phyloP scores from a whole-genome alignment of 2,329 filamentous ascomycete species.

The Trichoderma aggressivum region DNA sequence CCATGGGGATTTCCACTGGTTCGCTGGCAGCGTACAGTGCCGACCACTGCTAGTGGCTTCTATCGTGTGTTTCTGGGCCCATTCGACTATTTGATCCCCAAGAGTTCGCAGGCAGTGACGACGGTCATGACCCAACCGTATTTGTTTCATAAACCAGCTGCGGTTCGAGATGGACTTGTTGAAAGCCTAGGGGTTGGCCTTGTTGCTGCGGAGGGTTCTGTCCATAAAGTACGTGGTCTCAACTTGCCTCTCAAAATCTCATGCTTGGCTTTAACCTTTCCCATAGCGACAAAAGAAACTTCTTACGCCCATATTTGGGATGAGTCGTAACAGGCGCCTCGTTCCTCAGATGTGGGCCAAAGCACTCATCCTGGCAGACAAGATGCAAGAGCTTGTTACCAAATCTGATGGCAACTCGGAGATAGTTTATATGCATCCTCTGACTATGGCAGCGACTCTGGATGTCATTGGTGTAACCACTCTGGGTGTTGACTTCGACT shows the following conservation, averaged over 20 bases:
- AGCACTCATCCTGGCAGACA: not conserved
- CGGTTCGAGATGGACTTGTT: not conserved
- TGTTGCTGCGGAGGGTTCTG: not conserved
- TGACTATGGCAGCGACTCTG: constrained; percentile 2
- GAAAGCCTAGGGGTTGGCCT: not conserved
- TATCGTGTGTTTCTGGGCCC: constrained; percentile 10
- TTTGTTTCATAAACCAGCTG: not conserved
- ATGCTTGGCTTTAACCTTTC: not conserved
- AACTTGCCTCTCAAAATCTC: not conserved
- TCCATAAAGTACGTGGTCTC: not conserved
- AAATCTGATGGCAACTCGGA: not conserved
- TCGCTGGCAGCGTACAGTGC: not conserved
- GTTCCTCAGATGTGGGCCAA: constrained; percentile 8
- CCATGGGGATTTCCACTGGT: constrained; percentile 2
- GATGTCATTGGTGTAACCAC: constrained; percentile 7
- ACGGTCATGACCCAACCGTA: not conserved
- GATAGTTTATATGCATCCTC: not conserved
- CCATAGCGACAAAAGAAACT: constrained; percentile 5
- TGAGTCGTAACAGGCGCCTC: not conserved
- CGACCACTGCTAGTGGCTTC: not conserved
- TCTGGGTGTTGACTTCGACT: constrained; percentile 7
- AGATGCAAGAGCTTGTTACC: not conserved
- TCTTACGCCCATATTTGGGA: not conserved
- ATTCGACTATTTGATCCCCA: constrained; percentile 2
- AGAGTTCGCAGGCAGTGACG: not conserved